Evolutionary conservation across 2,329 filamentous ascomycete genomes (phyloP).

Genomic region (Calonectria ilicicola): DNA sequence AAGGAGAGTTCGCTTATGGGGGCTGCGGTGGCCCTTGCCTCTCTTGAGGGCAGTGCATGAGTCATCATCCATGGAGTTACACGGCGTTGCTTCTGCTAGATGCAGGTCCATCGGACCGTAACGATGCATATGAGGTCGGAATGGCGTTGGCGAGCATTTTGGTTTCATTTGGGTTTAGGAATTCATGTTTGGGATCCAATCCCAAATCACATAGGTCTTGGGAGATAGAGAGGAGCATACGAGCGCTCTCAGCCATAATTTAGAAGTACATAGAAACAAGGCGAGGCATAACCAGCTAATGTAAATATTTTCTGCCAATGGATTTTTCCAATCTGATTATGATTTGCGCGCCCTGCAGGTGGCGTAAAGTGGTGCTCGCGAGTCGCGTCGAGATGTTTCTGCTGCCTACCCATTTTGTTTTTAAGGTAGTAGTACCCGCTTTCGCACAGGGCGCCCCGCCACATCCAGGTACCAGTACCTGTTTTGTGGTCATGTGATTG

Average conservation of each 20-base stretch:
- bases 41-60: conserved; percentile 42
- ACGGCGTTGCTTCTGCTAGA: neutral
- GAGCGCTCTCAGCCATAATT: conserved; percentile 3
- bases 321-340: neutral
- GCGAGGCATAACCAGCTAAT: neutral
- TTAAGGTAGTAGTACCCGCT: conserved; percentile 14
- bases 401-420: conserved; percentile 5
- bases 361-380: conserved; percentile 32
- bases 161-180: neutral
- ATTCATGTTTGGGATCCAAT: neutral
- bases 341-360: neutral
- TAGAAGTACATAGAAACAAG: conserved; percentile 8
- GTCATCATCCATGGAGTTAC: neutral
- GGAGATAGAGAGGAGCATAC: conserved; percentile 17
- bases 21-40: conserved; percentile 77
- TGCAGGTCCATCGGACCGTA: neutral
- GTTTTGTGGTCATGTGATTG: conserved; percentile 46
- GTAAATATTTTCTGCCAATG: neutral
- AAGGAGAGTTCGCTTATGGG: conserved; percentile 81
- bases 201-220: neutral
- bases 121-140: conserved; percentile 18
- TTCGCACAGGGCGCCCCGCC: neutral
- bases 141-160: conserved; percentile 18
- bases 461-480: conserved; percentile 11
- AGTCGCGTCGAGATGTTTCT: conserved; percentile 17